A percentile compares a stretch with the other conserved stretches of the same genome.
These are phyloP conservation scores for Wickerhamomyces pijperi DNA, from an alignment of 805 yeast species.

Conservation along the genomic window DNA sequence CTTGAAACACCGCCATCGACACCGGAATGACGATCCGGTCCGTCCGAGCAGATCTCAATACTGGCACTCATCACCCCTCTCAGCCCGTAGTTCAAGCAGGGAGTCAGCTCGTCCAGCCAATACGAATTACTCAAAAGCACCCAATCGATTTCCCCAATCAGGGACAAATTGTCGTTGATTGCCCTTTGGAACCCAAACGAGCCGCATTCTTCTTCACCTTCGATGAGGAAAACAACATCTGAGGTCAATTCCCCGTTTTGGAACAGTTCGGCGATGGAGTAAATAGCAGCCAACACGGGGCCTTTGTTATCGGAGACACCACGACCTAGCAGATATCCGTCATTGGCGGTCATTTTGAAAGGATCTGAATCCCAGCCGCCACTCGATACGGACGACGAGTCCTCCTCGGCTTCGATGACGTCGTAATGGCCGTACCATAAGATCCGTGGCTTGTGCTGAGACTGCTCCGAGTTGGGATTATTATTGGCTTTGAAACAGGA, in stretches of 20 bases:
- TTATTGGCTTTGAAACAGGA: slow-evolving; percentile 51
- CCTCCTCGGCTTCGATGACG: slow-evolving; percentile 76
- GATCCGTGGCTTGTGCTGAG: slow-evolving; percentile 29
- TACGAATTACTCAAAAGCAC: slow-evolving; percentile 81
- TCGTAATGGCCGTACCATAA: slow-evolving; percentile 96
- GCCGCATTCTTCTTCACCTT: slow-evolving; percentile 95
- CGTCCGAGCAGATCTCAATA: slow-evolving; percentile 59
- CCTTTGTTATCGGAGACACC: slow-evolving; percentile 96
- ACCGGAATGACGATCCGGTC: slow-evolving; percentile 90
- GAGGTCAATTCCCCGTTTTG: slow-evolving; percentile 40
- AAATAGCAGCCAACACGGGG: slow-evolving; percentile 77
- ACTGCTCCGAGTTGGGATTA: slow-evolving; percentile 2
- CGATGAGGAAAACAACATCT: slow-evolving; percentile 76
- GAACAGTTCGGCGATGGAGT: slow-evolving; percentile 68
- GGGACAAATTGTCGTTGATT: slow-evolving; percentile 34
- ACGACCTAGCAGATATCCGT: slow-evolving; percentile 83
- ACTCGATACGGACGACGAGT: slow-evolving; percentile 29
- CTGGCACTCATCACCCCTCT: slow-evolving; percentile 82
- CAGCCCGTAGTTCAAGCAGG: slow-evolving; percentile 89
- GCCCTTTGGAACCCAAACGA: slow-evolving; percentile 74
- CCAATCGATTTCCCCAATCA: slow-evolving; percentile 78
- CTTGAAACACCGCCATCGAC: slow-evolving; percentile 87
- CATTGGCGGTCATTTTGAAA: slow-evolving; percentile 57
- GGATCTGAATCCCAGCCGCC: slow-evolving; percentile 67
- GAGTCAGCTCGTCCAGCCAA: slow-evolving; percentile 84